Evolutionary conservation across 1,284 basidiomycete species (phyloP).

Genomic region (Ceratobasidium sp.): DNA sequence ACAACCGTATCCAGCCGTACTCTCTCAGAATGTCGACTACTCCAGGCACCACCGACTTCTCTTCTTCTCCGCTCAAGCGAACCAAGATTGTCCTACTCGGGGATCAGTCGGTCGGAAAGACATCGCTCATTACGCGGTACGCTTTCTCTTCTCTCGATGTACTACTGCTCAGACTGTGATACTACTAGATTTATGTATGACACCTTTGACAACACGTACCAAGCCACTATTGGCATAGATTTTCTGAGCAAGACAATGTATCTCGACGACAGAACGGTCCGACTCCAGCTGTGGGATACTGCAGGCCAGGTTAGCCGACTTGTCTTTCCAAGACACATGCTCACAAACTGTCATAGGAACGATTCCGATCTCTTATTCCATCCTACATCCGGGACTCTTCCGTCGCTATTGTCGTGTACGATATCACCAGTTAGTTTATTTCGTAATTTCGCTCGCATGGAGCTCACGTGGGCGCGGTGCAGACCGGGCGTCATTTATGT

Average conservation of each 20-base stretch:
- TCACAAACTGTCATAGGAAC: slow-evolving; percentile 66
- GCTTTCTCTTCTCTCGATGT: slow-evolving; percentile 44
- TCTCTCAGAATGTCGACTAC: slow-evolving; percentile 49
- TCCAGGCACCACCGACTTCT: slow-evolving; percentile 80
- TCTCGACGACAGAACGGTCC: slow-evolving; percentile 96
- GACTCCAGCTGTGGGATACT: slow-evolving; percentile 98
- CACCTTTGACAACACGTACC: slow-evolving; percentile 99
- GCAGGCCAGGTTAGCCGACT: slow-evolving; percentile 80
- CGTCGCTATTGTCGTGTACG: slow-evolving; percentile 44
- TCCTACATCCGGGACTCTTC: slow-evolving; percentile 73
- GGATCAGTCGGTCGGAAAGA: slow-evolving; percentile 95
- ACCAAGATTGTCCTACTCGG: slow-evolving; percentile 96
- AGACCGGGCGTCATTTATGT: slow-evolving; percentile 97
- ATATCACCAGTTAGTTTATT: slow-evolving; percentile 88
- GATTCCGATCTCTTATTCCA: slow-evolving; percentile 97
- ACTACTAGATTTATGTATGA: slow-evolving; percentile 97
- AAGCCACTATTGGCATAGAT: slow-evolving; percentile 99
- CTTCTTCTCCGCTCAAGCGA: slow-evolving; percentile 86
- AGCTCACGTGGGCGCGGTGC: slow-evolving; percentile 28
- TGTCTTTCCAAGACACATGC: background rate
- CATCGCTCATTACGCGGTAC: slow-evolving; percentile 94
- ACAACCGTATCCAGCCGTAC: background rate
- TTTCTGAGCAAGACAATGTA: slow-evolving; percentile 99
- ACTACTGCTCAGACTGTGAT: background rate
- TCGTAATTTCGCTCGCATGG: background rate